These are phyloP conservation scores for Cochlearia excelsa DNA, from an alignment of 345 rosid species.

Conservation along the genomic window DNA sequence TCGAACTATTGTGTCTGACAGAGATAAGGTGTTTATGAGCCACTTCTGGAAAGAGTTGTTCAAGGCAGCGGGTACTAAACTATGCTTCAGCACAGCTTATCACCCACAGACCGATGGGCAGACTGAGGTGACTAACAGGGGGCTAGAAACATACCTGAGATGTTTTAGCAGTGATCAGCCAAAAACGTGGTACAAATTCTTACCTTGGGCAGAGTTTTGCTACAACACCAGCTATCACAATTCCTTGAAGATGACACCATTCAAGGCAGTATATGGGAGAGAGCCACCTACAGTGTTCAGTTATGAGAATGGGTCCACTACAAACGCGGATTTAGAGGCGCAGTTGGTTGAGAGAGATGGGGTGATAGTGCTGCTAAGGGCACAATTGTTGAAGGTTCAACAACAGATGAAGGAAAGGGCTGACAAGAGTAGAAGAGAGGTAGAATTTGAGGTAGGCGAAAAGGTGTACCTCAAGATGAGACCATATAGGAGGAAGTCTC, in stretches of 20 bases:
- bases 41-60: neutral
- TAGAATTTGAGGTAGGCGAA: neutral
- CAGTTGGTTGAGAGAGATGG: neutral
- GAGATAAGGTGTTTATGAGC: neutral
- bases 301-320: neutral
- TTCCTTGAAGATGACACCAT: neutral
- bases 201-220: neutral
- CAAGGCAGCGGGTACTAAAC: neutral
- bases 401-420: neutral
- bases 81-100: neutral
- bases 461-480: neutral
- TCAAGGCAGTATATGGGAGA: neutral
- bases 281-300: neutral
- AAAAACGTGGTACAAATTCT: neutral
- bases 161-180: neutral
- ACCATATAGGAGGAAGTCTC: neutral
- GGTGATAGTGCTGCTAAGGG: neutral
- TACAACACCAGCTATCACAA: neutral
- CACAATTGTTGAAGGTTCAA: neutral
- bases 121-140: neutral
- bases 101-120: neutral
- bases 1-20: neutral
- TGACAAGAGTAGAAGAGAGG: neutral
- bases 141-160: neutral
- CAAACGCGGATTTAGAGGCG: neutral